phyloP scores from a whole-genome alignment of 2,329 filamentous ascomycete species.

The Fusarium chaquense region DNA sequence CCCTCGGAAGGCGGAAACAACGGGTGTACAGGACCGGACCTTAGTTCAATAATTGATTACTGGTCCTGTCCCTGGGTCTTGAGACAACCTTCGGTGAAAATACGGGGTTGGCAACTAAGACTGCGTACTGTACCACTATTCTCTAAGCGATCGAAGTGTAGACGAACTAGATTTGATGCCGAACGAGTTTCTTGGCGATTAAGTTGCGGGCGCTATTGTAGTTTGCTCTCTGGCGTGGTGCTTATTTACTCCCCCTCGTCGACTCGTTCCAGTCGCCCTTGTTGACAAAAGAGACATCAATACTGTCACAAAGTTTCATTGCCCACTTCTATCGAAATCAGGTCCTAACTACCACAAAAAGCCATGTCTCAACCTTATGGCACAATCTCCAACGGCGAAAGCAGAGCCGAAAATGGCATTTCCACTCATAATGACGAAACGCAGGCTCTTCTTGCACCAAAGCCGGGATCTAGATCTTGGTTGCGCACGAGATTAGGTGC shows the following conservation, averaged over 20 bases:
- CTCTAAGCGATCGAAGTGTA: background rate
- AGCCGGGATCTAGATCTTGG: constrained; percentile 35
- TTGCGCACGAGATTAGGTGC: constrained; percentile 33
- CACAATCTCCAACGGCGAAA: constrained; percentile 22
- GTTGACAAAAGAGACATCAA: background rate
- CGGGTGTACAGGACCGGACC: background rate
- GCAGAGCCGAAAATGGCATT: constrained; percentile 21
- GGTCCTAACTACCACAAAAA: background rate
- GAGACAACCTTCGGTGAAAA: constrained; percentile 13
- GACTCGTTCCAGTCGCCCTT: background rate
- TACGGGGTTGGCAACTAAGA: background rate
- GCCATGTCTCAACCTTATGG: constrained; percentile 30
- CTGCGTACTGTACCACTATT: background rate
- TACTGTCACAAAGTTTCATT: background rate
- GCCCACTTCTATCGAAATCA: too few species aligned
- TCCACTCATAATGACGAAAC: constrained; percentile 15
- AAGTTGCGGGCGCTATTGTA: background rate
- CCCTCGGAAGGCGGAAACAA: background rate
- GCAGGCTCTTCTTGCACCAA: constrained; percentile 37
- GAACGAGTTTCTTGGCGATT: background rate
- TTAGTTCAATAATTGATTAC: background rate
- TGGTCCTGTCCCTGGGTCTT: background rate
- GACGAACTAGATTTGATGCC: background rate
- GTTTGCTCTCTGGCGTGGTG: background rate
- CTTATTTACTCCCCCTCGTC: constrained; percentile 23